Conservation (phyloP, 2,329 filamentous ascomycete species). For the Colletotrichum sp. region DNA sequence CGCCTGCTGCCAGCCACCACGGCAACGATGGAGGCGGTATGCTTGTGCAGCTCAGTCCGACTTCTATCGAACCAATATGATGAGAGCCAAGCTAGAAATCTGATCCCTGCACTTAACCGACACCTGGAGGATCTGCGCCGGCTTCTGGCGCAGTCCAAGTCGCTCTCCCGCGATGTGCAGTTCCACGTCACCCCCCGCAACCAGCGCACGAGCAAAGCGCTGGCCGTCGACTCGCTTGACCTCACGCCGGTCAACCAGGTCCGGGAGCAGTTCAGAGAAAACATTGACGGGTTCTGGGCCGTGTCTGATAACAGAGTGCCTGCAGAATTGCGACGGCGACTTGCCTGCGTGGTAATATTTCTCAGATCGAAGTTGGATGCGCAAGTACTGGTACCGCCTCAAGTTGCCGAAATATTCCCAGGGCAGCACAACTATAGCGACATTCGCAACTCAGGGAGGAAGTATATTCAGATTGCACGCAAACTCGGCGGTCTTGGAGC, state of each 20-base stretch:
- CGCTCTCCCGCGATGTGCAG: slow-evolving; percentile 30
- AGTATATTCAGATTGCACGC: slow-evolving; percentile 38
- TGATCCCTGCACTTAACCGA: slow-evolving; percentile 29
- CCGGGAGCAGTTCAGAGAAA: neutral
- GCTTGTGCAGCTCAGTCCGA: neutral
- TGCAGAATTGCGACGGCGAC: slow-evolving; percentile 30
- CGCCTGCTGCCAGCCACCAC: neutral
- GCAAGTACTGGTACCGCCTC: slow-evolving; percentile 22
- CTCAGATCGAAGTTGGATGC: slow-evolving; percentile 31
- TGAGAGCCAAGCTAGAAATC: slow-evolving; percentile 21
- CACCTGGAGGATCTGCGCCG: slow-evolving; percentile 29
- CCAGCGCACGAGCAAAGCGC: slow-evolving; percentile 34
- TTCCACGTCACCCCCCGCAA: slow-evolving; percentile 34
- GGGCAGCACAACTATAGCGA: slow-evolving; percentile 27
- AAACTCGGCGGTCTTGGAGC: slow-evolving; percentile 32
- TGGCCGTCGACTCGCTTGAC: slow-evolving; percentile 26
- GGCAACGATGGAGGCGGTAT: neutral
- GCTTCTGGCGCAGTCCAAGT: slow-evolving; percentile 32
- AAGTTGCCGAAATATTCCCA: slow-evolving; percentile 25
- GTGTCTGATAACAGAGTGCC: neutral
- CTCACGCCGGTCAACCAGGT: slow-evolving; percentile 19
- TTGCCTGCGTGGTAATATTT: slow-evolving; percentile 34
- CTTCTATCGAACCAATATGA: slow-evolving; percentile 14
- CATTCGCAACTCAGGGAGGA: slow-evolving; percentile 34
- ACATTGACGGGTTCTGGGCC: slow-evolving; percentile 30